Conservation (phyloP, 768 basidiomycete species). For the Lactarius trivialis region DNA sequence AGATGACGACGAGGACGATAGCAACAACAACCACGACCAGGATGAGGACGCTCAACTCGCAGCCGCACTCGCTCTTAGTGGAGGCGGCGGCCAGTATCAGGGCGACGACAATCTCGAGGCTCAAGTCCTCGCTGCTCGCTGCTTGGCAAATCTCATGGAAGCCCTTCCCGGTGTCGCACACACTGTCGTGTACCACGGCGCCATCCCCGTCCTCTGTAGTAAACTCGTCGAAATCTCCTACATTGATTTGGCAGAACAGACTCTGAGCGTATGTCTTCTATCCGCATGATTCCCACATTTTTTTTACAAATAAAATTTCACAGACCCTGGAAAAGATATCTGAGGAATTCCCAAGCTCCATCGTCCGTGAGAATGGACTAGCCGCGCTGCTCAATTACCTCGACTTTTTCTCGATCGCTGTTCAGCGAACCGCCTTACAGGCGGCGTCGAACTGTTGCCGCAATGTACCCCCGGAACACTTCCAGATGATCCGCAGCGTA, state of each 20-base stretch:
- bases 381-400: slow-evolving; percentile 90
- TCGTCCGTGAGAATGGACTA: slow-evolving; percentile 93
- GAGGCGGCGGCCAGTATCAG: slow-evolving; percentile 51
- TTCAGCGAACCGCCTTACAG: slow-evolving; percentile 93
- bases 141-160: slow-evolving; percentile 97
- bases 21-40: slow-evolving; percentile 49
- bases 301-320: slow-evolving; percentile 17
- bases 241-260: slow-evolving; percentile 98
- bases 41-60: slow-evolving; percentile 87
- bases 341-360: slow-evolving; percentile 92
- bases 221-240: slow-evolving; percentile 96
- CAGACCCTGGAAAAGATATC: slow-evolving; percentile 98
- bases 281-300: not conserved
- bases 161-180: slow-evolving; percentile 98
- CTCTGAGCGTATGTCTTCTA: slow-evolving; percentile 78
- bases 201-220: slow-evolving; percentile 94
- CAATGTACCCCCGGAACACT: slow-evolving; percentile 83
- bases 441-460: slow-evolving; percentile 97
- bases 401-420: slow-evolving; percentile 97
- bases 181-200: slow-evolving; percentile 96
- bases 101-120: slow-evolving; percentile 89
- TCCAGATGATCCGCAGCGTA: slow-evolving; percentile 80
- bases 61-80: slow-evolving; percentile 79
- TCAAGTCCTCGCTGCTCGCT: slow-evolving; percentile 92
- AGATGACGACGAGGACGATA: slow-evolving; percentile 54